Evolutionary conservation across 441 rosid species (phyloP), one percentile per base, ranked within the genome.

Genomic region (Iberis amara): DNA sequence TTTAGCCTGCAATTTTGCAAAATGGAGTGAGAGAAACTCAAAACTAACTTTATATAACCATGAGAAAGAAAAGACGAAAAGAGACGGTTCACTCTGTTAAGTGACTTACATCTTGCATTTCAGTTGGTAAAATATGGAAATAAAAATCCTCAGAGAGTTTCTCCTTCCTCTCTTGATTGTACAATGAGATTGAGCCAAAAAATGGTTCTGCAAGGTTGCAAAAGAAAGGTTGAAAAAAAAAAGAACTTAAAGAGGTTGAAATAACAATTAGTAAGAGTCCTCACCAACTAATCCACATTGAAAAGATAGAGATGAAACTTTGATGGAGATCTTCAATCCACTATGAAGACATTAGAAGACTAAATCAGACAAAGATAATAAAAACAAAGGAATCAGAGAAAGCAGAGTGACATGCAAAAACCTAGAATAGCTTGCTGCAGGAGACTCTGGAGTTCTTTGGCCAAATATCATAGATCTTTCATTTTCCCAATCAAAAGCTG

Each of bases 401-500:
- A 57, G 47, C 21, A 57, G 0, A 38, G 48, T 13, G 44, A 18
- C 21, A 57, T 43, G 49, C 36, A 21, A 50, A 35, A 67, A 89
- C 95, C 94, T 79, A 74, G 77, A 80, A 71, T 77, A 62, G 61
- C 74, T 86, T 12, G 86, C 65, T 31, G 71, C 56, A 47, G 87
- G 85, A 61, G 84, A 69, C 69, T 89, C 99, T 6, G 89, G 85
- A 68, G 73, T 80, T 77, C 99, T 85, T 72, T 89, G 99, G 39
- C 99, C 99, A 76, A 74, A 80, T 60, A 85, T 89, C 83, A 79
- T 59, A 26, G 85, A 78, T 72, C 99, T 83, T 80, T 94, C 99
- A 71, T 76, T 89, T 65, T 90, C 97, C 99, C 99, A 94, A 48
- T 94, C 97, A 69, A 89, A 94, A 66, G 97, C 96, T 15, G 99